These are phyloP conservation scores for Calamus simplicifolius DNA, from an alignment of 176 grass and related monocot species.

Conservation along the genomic window DNA sequence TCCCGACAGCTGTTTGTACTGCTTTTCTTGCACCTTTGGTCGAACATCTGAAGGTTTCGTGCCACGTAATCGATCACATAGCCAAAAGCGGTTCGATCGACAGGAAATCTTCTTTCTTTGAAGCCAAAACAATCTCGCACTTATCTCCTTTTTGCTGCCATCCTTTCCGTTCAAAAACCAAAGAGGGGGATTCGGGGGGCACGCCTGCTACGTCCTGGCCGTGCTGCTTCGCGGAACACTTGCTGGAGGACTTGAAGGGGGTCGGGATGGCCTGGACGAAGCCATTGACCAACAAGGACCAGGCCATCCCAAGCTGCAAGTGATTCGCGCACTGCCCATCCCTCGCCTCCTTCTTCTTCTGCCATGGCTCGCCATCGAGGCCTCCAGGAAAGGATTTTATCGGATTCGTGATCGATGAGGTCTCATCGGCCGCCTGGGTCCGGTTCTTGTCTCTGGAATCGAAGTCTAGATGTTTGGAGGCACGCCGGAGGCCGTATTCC, in stretches of 20 bases:
- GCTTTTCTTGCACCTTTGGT: slow-evolving; percentile 31
- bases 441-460: neutral
- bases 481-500: slow-evolving; percentile 16
- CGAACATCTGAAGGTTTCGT: slow-evolving; percentile 47
- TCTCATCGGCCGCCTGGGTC: slow-evolving; percentile 1
- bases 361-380: neutral
- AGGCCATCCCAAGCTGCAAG: slow-evolving; percentile 38
- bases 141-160: slow-evolving; percentile 6
- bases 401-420: slow-evolving; percentile 6
- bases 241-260: slow-evolving; percentile 49
- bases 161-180: neutral
- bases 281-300: slow-evolving; percentile 40
- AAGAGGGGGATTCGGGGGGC: neutral
- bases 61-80: slow-evolving; percentile 52
- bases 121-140: neutral
- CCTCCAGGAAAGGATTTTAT: slow-evolving; percentile 21
- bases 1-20: slow-evolving; percentile 13
- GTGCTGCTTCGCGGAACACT: slow-evolving; percentile 41
- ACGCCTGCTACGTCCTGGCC: neutral
- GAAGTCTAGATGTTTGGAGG: slow-evolving; percentile 12
- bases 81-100: slow-evolving; percentile 58
- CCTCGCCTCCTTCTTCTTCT: slow-evolving; percentile 16
- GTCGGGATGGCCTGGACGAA: slow-evolving; percentile 47
- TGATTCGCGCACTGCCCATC: slow-evolving; percentile 37
- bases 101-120: slow-evolving; percentile 12